A percentile compares a stretch with the other conserved stretches of the same genome.
phyloP scores from a whole-genome alignment of 2,329 filamentous ascomycete genomes.

The Neofusicoccum sp. region DNA sequence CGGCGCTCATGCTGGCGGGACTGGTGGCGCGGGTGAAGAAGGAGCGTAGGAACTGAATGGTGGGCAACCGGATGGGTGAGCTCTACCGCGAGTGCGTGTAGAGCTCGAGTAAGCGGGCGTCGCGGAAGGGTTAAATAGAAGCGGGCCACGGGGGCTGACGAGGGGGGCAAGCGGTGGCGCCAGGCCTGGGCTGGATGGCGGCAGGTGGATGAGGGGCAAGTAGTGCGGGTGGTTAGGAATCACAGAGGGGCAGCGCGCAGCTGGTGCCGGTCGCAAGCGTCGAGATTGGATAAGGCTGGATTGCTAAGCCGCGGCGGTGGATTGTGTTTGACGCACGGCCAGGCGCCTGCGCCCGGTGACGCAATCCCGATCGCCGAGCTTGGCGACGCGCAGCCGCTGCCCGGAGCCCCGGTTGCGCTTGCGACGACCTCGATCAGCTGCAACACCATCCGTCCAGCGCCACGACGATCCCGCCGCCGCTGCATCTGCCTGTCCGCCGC shows the following conservation, averaged over 20 bases:
- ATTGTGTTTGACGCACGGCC: neutral
- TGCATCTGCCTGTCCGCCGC: neutral
- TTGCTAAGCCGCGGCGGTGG: conserved; percentile 10
- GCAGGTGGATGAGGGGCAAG: conserved; percentile 1
- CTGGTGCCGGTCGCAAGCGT: neutral
- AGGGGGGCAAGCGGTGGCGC: conserved; percentile 8
- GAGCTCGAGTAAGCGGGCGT: neutral
- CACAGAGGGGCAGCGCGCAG: neutral
- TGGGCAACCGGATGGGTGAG: conserved; percentile 32
- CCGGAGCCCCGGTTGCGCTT: too few relatives aligned
- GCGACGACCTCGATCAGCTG: too few relatives aligned
- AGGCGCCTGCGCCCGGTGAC: too few relatives aligned
- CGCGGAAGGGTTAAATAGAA: neutral
- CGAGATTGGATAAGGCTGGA: neutral
- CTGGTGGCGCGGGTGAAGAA: conserved; percentile 63
- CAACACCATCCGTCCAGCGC: too few relatives aligned
- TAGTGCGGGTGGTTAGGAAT: neutral
- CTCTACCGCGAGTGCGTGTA: neutral
- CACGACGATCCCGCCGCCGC: too few relatives aligned
- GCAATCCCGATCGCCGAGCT: too few relatives aligned
- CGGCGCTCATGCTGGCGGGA: conserved; percentile 73
- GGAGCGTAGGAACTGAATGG: conserved; percentile 66
- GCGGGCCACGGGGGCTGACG: neutral
- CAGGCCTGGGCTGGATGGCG: conserved; percentile 10
- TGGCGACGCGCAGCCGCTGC: too few relatives aligned